A percentile compares a stretch with the other conserved stretches of the same genome.
Conservation (phyloP, 148 eudicot species). For the Camellia japonica region DNA sequence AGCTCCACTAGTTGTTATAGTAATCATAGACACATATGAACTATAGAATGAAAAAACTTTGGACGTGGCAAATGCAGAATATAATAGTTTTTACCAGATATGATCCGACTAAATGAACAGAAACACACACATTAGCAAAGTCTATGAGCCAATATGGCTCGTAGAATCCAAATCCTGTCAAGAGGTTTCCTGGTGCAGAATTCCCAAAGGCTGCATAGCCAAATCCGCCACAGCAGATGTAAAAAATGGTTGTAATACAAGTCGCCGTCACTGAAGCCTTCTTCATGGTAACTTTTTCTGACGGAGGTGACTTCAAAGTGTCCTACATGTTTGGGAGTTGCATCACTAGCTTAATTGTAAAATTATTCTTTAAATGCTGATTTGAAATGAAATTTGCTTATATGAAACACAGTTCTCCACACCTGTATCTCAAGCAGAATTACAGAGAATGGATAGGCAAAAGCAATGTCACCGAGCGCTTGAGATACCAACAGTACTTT, state of each 20-base stretch:
- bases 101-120: slow-evolving; percentile 61
- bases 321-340: slow-evolving; percentile 29
- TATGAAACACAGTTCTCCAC: not conserved
- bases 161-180: slow-evolving; percentile 63
- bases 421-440: slow-evolving; percentile 46
- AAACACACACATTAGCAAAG: slow-evolving; percentile 61
- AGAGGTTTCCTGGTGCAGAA: slow-evolving; percentile 59
- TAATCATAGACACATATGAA: too few species aligned
- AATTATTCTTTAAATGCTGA: too few species aligned
- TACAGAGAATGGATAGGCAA: slow-evolving; percentile 68
- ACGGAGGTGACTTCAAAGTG: slow-evolving; percentile 54
- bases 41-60: too few species aligned
- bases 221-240: slow-evolving; percentile 59
- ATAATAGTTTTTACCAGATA: slow-evolving; percentile 48
- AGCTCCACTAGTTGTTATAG: too few species aligned
- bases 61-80: too few species aligned
- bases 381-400: too few species aligned
- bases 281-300: slow-evolving; percentile 58
- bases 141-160: slow-evolving; percentile 67
- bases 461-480: slow-evolving; percentile 81
- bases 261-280: slow-evolving; percentile 45
- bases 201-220: slow-evolving; percentile 78
- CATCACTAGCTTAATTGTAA: too few species aligned
- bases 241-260: slow-evolving; percentile 46
- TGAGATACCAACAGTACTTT: slow-evolving; percentile 69